Evolutionary conservation across 2,329 filamentous ascomycete genomes (phyloP).

Genomic region (Ampelomyces quisqualis): DNA sequence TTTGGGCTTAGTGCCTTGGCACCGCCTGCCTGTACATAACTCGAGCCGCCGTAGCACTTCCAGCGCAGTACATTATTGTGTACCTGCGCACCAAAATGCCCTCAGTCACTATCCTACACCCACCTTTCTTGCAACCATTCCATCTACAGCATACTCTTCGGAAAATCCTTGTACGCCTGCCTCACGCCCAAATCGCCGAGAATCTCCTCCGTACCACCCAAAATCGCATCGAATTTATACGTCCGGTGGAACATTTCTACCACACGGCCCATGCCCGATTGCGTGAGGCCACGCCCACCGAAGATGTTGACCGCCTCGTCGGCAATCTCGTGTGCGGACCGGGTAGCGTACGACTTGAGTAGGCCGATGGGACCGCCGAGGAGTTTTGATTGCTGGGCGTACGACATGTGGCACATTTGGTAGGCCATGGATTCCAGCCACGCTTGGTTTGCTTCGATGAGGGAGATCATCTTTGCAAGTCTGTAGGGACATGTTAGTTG

Average conservation of each 20-base stretch:
- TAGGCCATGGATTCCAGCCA: slow-evolving; percentile 84
- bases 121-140: slow-evolving; percentile 1
- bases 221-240: slow-evolving; percentile 67
- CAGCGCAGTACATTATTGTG: too few species aligned
- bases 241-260: slow-evolving; percentile 84
- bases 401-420: slow-evolving; percentile 85
- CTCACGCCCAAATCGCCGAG: slow-evolving; percentile 77
- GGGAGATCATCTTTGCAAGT: slow-evolving; percentile 83
- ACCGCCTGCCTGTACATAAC: too few species aligned
- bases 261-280: slow-evolving; percentile 77
- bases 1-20: too few species aligned
- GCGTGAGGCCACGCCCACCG: slow-evolving; percentile 76
- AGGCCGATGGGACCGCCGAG: slow-evolving; percentile 80
- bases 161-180: slow-evolving; percentile 81
- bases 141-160: slow-evolving; percentile 73
- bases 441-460: slow-evolving; percentile 77
- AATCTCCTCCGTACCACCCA: slow-evolving; percentile 82
- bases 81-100: too few species aligned
- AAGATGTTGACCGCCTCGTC: slow-evolving; percentile 85
- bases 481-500: slow-evolving; percentile 40
- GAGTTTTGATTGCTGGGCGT: slow-evolving; percentile 71
- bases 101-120: too few species aligned
- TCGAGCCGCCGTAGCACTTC: too few species aligned
- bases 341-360: slow-evolving; percentile 75
- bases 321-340: slow-evolving; percentile 77